Percentiles rank a stretch among this genome's conserved stretches.
Evolutionary conservation across 768 basidiomycete genomes (phyloP).

Genomic region (Macrocybe gigantea): DNA sequence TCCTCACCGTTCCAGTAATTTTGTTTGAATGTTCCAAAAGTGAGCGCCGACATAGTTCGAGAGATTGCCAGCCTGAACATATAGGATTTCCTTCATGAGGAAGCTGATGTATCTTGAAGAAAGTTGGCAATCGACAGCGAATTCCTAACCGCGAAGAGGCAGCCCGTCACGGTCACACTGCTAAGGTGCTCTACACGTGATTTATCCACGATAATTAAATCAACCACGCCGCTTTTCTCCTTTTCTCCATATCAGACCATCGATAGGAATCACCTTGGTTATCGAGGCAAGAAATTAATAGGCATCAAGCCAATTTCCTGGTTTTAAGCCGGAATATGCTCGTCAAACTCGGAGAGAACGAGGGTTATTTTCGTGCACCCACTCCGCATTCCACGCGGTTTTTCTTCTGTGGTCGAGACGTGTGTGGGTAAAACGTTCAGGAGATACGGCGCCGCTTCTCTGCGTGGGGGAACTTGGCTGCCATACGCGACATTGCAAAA

Average conservation of each 20-base stretch:
- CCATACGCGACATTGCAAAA: not conserved
- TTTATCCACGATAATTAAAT: not conserved
- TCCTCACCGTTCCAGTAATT: constrained; percentile 50
- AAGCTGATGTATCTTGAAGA: not conserved
- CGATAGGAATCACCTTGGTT: not conserved
- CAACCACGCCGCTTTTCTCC: not conserved
- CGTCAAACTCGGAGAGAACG: too few relatives aligned
- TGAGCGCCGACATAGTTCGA: constrained; percentile 71
- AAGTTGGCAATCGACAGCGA: constrained; percentile 8
- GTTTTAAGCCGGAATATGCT: too few relatives aligned
- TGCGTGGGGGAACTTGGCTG: too few relatives aligned
- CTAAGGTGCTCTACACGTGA: not conserved
- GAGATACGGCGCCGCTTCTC: too few relatives aligned
- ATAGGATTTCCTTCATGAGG: constrained; percentile 70
- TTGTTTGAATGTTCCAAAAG: constrained; percentile 79
- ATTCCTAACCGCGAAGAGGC: too few relatives aligned
- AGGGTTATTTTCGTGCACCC: too few relatives aligned
- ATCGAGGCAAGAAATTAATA: too few relatives aligned
- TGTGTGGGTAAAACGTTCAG: too few relatives aligned
- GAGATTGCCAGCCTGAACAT: constrained; percentile 65
- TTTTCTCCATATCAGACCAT: constrained; percentile 8
- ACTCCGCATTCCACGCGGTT: too few relatives aligned
- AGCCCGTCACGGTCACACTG: constrained; percentile 3
- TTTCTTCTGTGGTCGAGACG: too few relatives aligned
- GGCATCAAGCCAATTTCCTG: too few relatives aligned